A percentile compares a stretch with the other conserved stretches of the same genome.
phyloP scores from a whole-genome alignment of 179 eudicot genomes.

The Silene coronaria region DNA sequence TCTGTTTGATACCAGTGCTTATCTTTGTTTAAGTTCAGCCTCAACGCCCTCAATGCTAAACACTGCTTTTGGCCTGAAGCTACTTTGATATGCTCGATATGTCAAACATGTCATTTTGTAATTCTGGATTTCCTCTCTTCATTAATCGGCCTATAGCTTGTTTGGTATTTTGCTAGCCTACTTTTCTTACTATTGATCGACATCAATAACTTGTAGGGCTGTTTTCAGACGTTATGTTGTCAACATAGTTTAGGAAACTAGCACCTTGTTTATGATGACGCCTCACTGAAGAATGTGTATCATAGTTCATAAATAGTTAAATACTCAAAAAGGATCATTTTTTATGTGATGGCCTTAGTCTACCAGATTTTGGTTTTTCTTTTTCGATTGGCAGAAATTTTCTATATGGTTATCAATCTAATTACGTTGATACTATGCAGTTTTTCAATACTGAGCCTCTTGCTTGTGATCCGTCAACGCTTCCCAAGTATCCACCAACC shows the following conservation, averaged over 20 bases:
- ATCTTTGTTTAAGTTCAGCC: background rate
- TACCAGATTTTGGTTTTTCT: background rate
- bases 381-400: background rate
- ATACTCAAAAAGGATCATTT: background rate
- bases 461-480: constrained; percentile 79
- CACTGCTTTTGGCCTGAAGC: background rate
- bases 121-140: background rate
- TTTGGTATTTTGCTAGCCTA: too few relatives aligned
- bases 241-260: background rate
- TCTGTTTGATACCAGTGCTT: background rate
- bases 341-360: background rate
- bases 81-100: background rate
- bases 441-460: constrained; percentile 65
- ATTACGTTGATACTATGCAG: constrained; percentile 31
- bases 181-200: background rate
- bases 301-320: too few relatives aligned
- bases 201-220: background rate
- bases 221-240: background rate
- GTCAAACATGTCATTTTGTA: background rate
- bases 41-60: background rate
- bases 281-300: background rate
- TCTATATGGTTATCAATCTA: background rate
- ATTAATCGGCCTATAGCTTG: background rate
- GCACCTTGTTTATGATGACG: background rate
- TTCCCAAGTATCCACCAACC: constrained; percentile 76